These are phyloP conservation scores for Brassica carinata DNA, from an alignment of 345 rosid species.

Conservation along the genomic window DNA sequence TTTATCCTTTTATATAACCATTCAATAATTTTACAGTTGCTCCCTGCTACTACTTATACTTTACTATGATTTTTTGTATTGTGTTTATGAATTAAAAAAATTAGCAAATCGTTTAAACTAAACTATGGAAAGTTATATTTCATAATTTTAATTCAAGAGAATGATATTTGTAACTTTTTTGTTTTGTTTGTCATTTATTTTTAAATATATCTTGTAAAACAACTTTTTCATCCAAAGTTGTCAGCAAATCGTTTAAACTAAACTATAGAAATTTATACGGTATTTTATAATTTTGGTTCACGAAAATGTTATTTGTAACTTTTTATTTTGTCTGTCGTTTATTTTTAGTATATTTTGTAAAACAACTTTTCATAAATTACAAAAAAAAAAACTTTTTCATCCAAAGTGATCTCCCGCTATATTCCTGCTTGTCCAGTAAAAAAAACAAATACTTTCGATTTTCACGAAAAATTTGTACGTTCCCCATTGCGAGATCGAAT, in stretches of 20 bases:
- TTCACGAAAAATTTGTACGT: constrained; percentile 7
- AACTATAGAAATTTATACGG: too few species aligned
- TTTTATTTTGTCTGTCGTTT: background rate
- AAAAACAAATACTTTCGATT: background rate
- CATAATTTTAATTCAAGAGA: background rate
- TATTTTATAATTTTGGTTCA: background rate
- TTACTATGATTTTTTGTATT: background rate
- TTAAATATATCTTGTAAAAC: background rate
- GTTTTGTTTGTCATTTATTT: background rate
- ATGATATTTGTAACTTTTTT: background rate
- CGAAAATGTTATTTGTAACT: background rate
- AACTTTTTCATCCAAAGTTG: background rate
- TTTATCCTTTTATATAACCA: background rate
- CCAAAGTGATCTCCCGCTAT: background rate
- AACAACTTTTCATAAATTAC: background rate
- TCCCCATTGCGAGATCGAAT: constrained; percentile 23
- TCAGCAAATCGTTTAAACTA: background rate
- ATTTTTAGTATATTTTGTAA: background rate
- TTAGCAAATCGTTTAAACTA: background rate
- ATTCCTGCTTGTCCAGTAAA: background rate
- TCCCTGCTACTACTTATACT: background rate
- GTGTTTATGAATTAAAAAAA: background rate
- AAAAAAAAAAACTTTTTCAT: background rate
- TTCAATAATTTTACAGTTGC: background rate
- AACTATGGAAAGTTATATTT: background rate